A percentile compares a stretch with the other conserved stretches of the same genome.
Conservation (phyloP, 352 stramenopile genomes). For the Pythium phragmiticola region DNA sequence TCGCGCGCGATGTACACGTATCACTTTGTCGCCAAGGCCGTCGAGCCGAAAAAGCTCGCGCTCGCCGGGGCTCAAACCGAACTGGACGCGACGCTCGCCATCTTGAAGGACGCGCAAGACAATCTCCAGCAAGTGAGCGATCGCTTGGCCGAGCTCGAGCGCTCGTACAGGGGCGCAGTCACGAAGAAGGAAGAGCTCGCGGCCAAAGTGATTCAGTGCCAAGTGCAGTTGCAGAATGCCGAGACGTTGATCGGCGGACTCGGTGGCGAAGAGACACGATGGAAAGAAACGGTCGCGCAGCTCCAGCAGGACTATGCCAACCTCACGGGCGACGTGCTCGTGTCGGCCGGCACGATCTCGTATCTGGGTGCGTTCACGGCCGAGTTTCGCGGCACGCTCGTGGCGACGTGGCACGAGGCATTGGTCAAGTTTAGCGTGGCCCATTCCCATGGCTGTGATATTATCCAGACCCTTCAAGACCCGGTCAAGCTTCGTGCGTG, state of each 20-base stretch:
- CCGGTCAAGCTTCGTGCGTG: constrained; percentile 87
- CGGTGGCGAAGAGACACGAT: constrained; percentile 81
- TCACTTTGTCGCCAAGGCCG: constrained; percentile 78
- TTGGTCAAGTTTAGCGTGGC: constrained; percentile 58
- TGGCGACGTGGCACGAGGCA: constrained; percentile 63
- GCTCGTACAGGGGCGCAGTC: constrained; percentile 80
- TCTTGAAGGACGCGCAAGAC: constrained; percentile 54
- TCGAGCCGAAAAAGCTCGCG: constrained; percentile 75
- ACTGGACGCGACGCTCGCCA: constrained; percentile 48
- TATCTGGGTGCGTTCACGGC: constrained; percentile 87
- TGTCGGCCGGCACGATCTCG: constrained; percentile 85
- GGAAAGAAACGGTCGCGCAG: constrained; percentile 81
- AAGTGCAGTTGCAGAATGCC: constrained; percentile 88
- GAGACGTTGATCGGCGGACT: constrained; percentile 83
- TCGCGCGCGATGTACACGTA: constrained; percentile 84
- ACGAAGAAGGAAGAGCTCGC: constrained; percentile 91
- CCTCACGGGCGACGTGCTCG: constrained; percentile 82
- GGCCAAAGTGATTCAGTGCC: constrained; percentile 86
- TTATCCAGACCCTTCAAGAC: constrained; percentile 84
- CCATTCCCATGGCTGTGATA: constrained; percentile 82
- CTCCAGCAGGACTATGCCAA: constrained; percentile 76
- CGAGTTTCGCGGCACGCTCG: constrained; percentile 77
- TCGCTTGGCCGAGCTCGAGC: constrained; percentile 80
- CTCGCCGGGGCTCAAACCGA: constrained; percentile 59
- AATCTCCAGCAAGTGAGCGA: constrained; percentile 84